phyloP scores from a whole-genome alignment of 768 basidiomycete species.

The Termitomyces sp. region DNA sequence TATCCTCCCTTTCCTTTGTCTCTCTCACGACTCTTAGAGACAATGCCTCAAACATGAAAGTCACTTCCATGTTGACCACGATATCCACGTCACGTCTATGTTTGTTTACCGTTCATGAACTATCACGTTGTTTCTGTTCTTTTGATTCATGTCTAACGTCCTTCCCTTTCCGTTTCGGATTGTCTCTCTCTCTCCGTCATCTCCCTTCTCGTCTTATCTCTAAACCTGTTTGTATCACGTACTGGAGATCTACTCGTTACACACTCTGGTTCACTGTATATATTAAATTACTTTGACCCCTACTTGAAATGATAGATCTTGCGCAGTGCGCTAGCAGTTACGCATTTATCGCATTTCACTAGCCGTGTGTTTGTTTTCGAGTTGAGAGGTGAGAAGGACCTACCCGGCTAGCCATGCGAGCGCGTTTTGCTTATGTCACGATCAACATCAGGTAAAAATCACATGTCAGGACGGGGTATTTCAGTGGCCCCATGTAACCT shows the following conservation, averaged over 20 bases:
- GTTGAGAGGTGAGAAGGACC: no score
- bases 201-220: conserved; percentile 20
- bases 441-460: conserved; percentile 10
- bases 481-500: background rate
- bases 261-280: conserved; percentile 7
- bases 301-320: conserved; percentile 30
- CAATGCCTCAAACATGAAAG: conserved; percentile 11
- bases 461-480: conserved; percentile 17
- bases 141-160: conserved; percentile 7
- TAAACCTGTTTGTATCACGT: conserved; percentile 7
- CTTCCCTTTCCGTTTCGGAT: conserved; percentile 5
- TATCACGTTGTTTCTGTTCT: conserved; percentile 8
- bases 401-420: no score
- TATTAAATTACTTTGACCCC: conserved; percentile 13
- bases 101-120: conserved; percentile 14
- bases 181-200: conserved; percentile 13
- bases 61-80: conserved; percentile 14
- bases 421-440: background rate
- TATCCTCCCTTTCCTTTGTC: conserved; percentile 8
- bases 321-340: conserved; percentile 25
- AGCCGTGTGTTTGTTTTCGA: background rate
- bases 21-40: conserved; percentile 4
- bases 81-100: conserved; percentile 8
- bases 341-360: conserved; percentile 20
- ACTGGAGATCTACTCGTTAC: conserved; percentile 9